Percentiles rank a stretch among this genome's conserved stretches.
phyloP scores from a whole-genome alignment of 495 filamentous ascomycete genomes.

The Tuber brumale region DNA sequence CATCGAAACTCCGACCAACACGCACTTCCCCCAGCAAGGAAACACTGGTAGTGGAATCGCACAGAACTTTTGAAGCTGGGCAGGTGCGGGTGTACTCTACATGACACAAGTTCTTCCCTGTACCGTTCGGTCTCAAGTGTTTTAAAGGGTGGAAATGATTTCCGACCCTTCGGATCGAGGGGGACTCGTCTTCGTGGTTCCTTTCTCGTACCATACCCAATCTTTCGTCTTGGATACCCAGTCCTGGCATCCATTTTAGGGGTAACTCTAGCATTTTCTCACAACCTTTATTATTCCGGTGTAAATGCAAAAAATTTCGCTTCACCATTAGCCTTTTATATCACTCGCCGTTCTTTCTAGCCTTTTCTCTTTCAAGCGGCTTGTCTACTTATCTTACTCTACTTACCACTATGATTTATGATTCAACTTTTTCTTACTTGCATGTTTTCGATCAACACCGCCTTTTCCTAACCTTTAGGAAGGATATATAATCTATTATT shows the following conservation, averaged over 20 bases:
- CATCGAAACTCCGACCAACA: constrained; percentile 71
- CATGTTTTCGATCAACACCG: not conserved
- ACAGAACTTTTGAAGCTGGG: constrained; percentile 73
- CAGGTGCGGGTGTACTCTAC: not conserved
- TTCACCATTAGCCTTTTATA: not conserved
- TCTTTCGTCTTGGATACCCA: not conserved
- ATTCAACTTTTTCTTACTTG: not conserved
- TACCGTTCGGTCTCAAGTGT: not conserved
- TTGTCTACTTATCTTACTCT: not conserved
- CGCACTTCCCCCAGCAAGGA: constrained; percentile 76
- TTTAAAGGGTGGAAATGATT: not conserved
- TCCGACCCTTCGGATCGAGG: not conserved
- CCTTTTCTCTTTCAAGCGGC: not conserved
- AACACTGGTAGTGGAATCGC: constrained; percentile 74
- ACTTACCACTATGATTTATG: not conserved
- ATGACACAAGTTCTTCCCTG: not conserved
- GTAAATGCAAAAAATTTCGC: not conserved
- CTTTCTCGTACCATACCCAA: not conserved
- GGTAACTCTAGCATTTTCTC: not conserved
- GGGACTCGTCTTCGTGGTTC: not conserved
- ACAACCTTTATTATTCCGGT: not conserved
- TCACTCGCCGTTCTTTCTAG: not conserved
- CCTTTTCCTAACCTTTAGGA: not conserved
- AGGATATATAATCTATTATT: not conserved
- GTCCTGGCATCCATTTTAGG: not conserved